phyloP scores from a whole-genome alignment of 345 rosid genomes.

The Lepidium africanum region DNA sequence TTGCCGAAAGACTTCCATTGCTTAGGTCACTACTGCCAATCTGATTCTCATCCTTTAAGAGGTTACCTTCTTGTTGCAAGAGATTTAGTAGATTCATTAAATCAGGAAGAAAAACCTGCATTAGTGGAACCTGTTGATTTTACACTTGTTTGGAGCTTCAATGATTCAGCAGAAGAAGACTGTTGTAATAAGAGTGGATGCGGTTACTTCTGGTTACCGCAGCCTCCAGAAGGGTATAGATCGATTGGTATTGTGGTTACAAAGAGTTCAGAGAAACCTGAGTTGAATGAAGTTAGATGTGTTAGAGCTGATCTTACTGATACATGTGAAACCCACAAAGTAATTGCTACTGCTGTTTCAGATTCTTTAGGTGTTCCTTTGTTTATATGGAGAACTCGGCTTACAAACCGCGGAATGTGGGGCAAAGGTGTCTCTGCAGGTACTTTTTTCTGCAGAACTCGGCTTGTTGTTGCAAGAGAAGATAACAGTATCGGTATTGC shows the following conservation, averaged over 20 bases:
- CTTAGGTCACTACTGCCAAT: constrained; percentile 81
- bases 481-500: constrained; percentile 27
- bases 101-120: constrained; percentile 29
- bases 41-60: constrained; percentile 45
- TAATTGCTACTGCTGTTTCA: constrained; percentile 31
- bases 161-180: constrained; percentile 35
- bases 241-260: constrained; percentile 69
- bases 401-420: constrained; percentile 48
- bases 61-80: constrained; percentile 65
- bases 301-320: constrained; percentile 72
- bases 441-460: constrained; percentile 56
- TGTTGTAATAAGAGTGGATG: constrained; percentile 8
- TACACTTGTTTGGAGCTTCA: constrained; percentile 60
- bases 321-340: constrained; percentile 41
- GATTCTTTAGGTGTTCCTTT: constrained; percentile 38
- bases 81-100: constrained; percentile 30
- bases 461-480: constrained; percentile 30
- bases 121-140: constrained; percentile 61
- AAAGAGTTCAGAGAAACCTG: constrained; percentile 43
- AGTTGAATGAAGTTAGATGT: constrained; percentile 61
- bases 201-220: constrained; percentile 80
- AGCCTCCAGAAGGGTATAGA: constrained; percentile 65
- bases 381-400: constrained; percentile 63
- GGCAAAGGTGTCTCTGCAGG: constrained; percentile 73
- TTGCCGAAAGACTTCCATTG: constrained; percentile 56